Evolutionary conservation across 306 rosid species (phyloP).

Genomic region (Hippophae gyantsensis): DNA sequence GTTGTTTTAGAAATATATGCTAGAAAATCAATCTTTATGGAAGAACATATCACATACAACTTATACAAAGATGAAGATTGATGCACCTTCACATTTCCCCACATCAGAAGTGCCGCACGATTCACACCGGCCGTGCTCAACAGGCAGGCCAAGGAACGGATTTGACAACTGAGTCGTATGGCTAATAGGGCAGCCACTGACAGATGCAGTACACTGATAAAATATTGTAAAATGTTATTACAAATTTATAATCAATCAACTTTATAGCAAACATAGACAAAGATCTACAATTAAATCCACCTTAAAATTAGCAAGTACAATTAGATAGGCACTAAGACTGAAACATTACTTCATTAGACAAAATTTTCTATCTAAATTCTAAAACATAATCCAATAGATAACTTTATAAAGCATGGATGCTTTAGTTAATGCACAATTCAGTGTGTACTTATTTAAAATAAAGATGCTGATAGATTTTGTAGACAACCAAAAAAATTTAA

Average conservation of each 20-base stretch:
- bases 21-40: neutral
- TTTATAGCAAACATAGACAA: neutral
- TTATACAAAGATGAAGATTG: constrained; percentile 12
- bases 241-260: neutral
- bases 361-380: too few species aligned
- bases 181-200: constrained; percentile 60
- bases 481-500: too few species aligned
- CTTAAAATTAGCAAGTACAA: too few species aligned
- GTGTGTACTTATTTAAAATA: too few species aligned
- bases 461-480: too few species aligned
- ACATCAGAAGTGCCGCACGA: constrained; percentile 86
- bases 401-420: too few species aligned
- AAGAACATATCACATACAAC: constrained; percentile 5
- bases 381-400: too few species aligned
- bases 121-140: constrained; percentile 82
- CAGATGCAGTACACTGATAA: constrained; percentile 69
- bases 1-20: neutral
- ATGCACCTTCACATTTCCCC: constrained; percentile 81
- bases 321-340: too few species aligned
- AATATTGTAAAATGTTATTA: constrained; percentile 6
- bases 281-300: too few species aligned
- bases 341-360: too few species aligned
- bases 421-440: too few species aligned
- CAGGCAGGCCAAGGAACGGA: constrained; percentile 90
- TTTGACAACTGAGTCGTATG: constrained; percentile 81